Percentiles rank a stretch among this genome's conserved stretches.
These are phyloP conservation scores for Candida sp. DNA, from an alignment of 1,139 yeast species.

Conservation along the genomic window DNA sequence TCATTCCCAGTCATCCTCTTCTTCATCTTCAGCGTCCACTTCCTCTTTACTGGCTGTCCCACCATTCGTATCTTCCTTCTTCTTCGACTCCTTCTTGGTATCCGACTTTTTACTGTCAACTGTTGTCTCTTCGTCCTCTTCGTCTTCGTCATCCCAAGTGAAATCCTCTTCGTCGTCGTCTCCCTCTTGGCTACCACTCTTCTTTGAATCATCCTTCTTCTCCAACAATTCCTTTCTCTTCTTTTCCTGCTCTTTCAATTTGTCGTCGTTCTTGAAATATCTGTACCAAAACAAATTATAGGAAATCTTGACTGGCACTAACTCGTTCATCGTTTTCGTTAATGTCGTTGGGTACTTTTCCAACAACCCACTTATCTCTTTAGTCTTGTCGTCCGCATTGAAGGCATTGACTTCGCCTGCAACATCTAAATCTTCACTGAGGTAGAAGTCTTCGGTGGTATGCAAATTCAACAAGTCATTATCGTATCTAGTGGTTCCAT, in stretches of 20 bases:
- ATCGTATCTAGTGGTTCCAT: constrained; percentile 47
- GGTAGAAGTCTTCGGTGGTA: constrained; percentile 27
- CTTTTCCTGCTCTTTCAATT: constrained; percentile 65
- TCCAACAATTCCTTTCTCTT: constrained; percentile 66
- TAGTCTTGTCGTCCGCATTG: constrained; percentile 55
- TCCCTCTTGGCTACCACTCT: constrained; percentile 35
- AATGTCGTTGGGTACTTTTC: constrained; percentile 54
- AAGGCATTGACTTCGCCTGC: constrained; percentile 28
- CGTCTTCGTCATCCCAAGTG: constrained; percentile 67
- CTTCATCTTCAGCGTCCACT: constrained; percentile 29
- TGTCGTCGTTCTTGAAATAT: constrained; percentile 61
- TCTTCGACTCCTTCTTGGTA: background rate
- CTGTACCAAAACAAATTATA: constrained; percentile 77
- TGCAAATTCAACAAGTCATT: constrained; percentile 46
- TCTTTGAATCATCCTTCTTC: constrained; percentile 29
- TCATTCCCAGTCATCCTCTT: constrained; percentile 61
- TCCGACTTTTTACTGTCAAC: background rate
- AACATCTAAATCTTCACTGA: constrained; percentile 19
- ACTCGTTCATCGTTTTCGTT: constrained; percentile 56
- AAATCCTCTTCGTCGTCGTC: constrained; percentile 54
- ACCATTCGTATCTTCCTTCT: background rate
- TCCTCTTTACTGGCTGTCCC: background rate
- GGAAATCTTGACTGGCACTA: constrained; percentile 69
- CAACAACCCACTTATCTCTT: constrained; percentile 53
- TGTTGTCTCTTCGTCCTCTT: constrained; percentile 42